Percentiles rank a stretch among this genome's conserved stretches.
Conservation (phyloP, 169 alveolate genomes). For the Babesia sp. region DNA sequence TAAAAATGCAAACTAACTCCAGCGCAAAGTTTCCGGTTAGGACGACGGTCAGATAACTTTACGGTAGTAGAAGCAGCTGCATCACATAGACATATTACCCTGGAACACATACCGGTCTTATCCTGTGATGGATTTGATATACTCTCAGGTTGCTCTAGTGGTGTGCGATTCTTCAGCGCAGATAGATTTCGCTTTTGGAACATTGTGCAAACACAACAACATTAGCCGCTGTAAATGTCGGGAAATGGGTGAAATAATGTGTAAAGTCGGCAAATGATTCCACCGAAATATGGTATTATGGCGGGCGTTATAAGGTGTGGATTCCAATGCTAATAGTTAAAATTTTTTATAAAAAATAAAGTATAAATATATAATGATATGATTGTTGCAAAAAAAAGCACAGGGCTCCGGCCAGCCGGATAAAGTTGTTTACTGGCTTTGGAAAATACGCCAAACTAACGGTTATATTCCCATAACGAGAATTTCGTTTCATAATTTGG, state of each 20-base stretch:
- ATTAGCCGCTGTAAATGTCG: background rate
- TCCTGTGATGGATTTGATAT: background rate
- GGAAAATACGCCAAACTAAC: too few relatives aligned
- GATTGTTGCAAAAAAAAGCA: background rate
- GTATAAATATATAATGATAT: background rate
- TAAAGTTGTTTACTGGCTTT: background rate
- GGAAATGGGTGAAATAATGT: background rate
- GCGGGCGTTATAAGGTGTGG: background rate
- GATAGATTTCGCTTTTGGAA: constrained; percentile 50
- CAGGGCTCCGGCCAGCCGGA: background rate
- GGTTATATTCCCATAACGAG: too few relatives aligned
- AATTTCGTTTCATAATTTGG: too few relatives aligned
- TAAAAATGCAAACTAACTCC: background rate
- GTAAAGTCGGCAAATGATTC: background rate
- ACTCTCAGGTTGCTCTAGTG: constrained; percentile 4
- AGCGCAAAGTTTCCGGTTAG: constrained; percentile 4
- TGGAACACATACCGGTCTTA: background rate
- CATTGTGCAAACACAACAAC: constrained; percentile 6
- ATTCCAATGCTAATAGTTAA: background rate
- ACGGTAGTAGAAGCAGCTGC: constrained; percentile 7
- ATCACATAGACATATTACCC: background rate
- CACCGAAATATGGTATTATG: too few relatives aligned
- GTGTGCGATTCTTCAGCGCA: constrained; percentile 40
- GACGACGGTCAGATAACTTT: constrained; percentile 19
- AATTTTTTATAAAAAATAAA: background rate